phyloP scores from a whole-genome alignment of 768 basidiomycete genomes.

The Calocybe indica region DNA sequence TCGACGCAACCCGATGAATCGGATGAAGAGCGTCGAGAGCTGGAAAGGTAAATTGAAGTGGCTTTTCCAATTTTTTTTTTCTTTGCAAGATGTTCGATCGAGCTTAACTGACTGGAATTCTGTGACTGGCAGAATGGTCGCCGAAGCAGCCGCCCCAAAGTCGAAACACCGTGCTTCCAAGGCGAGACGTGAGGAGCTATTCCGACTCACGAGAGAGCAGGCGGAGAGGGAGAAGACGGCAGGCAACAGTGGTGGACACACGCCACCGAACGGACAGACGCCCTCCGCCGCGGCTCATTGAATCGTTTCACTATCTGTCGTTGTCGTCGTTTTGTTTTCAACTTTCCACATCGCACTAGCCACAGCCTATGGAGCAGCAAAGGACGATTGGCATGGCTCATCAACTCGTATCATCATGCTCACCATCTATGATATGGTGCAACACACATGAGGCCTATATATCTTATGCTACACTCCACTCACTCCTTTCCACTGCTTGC shows the following conservation, averaged over 20 bases:
- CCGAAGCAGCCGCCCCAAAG: slow-evolving; percentile 76
- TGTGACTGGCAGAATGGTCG: slow-evolving; percentile 61
- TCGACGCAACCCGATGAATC: slow-evolving; percentile 79
- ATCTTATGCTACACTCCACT: too few species aligned
- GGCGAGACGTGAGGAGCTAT: slow-evolving; percentile 34
- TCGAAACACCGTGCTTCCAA: slow-evolving; percentile 44
- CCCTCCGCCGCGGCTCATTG: slow-evolving; percentile 4
- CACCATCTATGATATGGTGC: too few species aligned
- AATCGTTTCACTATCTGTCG: not conserved
- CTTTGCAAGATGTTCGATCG: too few species aligned
- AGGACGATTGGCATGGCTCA: too few species aligned
- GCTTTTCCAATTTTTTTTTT: not conserved
- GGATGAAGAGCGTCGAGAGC: slow-evolving; percentile 89
- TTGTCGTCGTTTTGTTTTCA: too few species aligned
- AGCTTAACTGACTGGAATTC: slow-evolving; percentile 5
- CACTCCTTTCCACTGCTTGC: too few species aligned
- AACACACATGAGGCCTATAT: too few species aligned
- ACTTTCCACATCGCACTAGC: too few species aligned
- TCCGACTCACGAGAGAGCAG: slow-evolving; percentile 24
- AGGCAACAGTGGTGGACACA: slow-evolving; percentile 3
- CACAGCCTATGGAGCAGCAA: too few species aligned
- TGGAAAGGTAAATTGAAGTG: slow-evolving; percentile 67
- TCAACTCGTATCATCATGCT: too few species aligned
- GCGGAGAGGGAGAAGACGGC: slow-evolving; percentile 17
- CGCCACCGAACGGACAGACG: slow-evolving; percentile 2